A percentile compares a stretch with the other conserved stretches of the same genome.
These are phyloP conservation scores for Hyphochytrium catenoides DNA, from an alignment of 352 stramenopile genomes.

Conservation along the genomic window DNA sequence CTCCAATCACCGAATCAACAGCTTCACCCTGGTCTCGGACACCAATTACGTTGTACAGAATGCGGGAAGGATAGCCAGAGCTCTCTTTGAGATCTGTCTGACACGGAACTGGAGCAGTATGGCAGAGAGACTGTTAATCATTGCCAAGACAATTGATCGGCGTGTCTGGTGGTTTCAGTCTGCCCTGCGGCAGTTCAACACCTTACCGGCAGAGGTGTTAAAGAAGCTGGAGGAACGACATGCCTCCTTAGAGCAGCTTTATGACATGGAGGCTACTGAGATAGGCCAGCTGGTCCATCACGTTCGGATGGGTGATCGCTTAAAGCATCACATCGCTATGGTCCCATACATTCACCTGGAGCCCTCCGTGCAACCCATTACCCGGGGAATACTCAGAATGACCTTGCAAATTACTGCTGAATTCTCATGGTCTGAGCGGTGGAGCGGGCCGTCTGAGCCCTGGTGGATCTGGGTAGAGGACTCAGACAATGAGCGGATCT, in stretches of 20 bases:
- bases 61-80: conserved; percentile 82
- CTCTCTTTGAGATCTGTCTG: conserved; percentile 96
- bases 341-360: conserved; percentile 24
- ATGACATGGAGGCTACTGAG: too few relatives aligned
- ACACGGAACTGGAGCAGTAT: conserved; percentile 57
- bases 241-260: too few relatives aligned
- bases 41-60: conserved; percentile 99
- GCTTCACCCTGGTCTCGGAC: conserved; percentile 95
- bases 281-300: conserved; percentile 12
- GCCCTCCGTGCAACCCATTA: conserved; percentile 77
- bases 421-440: conserved; percentile 57
- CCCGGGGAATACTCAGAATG: conserved; percentile 74
- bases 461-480: conserved; percentile 99
- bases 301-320: conserved; percentile 24
- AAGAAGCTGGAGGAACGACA: conserved; percentile 49
- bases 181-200: conserved; percentile 74
- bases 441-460: conserved; percentile 43
- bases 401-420: conserved; percentile 39
- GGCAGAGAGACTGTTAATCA: conserved; percentile 75
- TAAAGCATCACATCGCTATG: conserved; percentile 24
- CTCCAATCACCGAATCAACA: conserved; percentile 38
- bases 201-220: conserved; percentile 59
- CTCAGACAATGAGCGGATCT: conserved; percentile 62
- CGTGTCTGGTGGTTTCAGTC: conserved; percentile 91
- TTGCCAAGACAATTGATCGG: conserved; percentile 93